Evolutionary conservation across 257 asterid genomes (phyloP).

Genomic region (Cynanchum wilfordii): DNA sequence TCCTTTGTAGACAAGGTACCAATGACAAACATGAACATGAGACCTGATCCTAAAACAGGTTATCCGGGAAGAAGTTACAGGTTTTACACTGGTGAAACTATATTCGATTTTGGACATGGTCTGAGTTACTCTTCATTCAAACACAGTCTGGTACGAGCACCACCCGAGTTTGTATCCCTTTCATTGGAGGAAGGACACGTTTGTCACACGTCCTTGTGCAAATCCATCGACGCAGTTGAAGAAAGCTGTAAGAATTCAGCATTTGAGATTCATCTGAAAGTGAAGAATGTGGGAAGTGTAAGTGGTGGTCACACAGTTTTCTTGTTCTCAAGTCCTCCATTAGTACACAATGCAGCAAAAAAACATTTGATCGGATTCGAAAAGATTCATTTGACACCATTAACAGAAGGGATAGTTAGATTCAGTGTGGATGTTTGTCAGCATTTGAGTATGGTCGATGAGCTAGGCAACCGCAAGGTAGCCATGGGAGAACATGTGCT

Average conservation of each 20-base stretch:
- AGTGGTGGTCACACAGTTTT: constrained; percentile 54
- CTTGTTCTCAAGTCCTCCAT: constrained; percentile 50
- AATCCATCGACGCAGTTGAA: constrained; percentile 30
- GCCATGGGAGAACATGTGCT: constrained; percentile 52
- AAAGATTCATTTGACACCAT: constrained; percentile 33
- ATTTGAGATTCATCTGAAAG: constrained; percentile 37
- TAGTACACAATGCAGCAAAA: constrained; percentile 55
- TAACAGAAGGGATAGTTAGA: constrained; percentile 30
- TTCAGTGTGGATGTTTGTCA: constrained; percentile 46
- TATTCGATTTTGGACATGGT: constrained; percentile 65
- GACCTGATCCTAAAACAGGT: constrained; percentile 57
- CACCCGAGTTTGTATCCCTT: constrained; percentile 36
- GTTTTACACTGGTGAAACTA: constrained; percentile 68
- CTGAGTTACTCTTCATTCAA: constrained; percentile 47
- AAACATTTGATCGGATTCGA: constrained; percentile 52
- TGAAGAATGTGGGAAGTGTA: constrained; percentile 41
- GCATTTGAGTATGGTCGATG: constrained; percentile 57
- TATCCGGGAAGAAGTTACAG: constrained; percentile 77
- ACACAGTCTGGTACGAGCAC: constrained; percentile 44
- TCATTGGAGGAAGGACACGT: constrained; percentile 38
- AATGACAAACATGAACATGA: constrained; percentile 87
- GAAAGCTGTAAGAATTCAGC: constrained; percentile 29
- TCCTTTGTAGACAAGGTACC: constrained; percentile 25
- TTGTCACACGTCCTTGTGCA: constrained; percentile 40
- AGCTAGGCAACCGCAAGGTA: constrained; percentile 37